Evolutionary conservation across 495 filamentous ascomycete species (phyloP).

Genomic region (Hypoxylon trugodes): DNA sequence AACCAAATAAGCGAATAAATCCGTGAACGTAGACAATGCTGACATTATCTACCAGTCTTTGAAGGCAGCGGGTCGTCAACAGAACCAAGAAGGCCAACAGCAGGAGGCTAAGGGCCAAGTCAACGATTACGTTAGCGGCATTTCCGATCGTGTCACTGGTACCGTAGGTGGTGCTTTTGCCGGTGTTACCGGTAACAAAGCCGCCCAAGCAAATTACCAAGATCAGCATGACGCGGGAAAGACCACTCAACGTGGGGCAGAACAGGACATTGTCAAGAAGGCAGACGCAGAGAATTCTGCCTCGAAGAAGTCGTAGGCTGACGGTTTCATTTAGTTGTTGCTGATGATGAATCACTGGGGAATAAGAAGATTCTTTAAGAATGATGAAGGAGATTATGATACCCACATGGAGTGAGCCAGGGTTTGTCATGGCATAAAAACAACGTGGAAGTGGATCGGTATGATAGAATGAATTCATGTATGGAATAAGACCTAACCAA

Average conservation of each 20-base stretch:
- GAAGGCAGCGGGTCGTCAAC: conserved; percentile 74
- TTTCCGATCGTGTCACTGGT: conserved; percentile 76
- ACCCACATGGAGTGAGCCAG: conserved; percentile 29
- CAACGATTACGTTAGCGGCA: conserved; percentile 74
- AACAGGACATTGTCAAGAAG: conserved; percentile 82
- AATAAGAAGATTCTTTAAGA: background rate
- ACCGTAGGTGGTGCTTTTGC: conserved; percentile 74
- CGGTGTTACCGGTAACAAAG: conserved; percentile 73
- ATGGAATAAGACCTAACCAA: conserved; percentile 13
- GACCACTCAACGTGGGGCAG: conserved; percentile 83
- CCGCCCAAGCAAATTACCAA: conserved; percentile 66
- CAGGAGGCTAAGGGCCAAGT: conserved; percentile 88
- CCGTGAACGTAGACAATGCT: background rate
- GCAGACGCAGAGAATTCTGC: conserved; percentile 49
- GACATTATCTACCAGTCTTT: conserved; percentile 54
- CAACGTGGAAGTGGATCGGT: conserved; percentile 1
- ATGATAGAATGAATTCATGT: conserved; percentile 14
- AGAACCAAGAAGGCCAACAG: conserved; percentile 82
- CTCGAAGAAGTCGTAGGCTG: conserved; percentile 12
- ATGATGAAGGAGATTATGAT: conserved; percentile 33
- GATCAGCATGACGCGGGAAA: conserved; percentile 84
- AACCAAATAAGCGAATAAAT: background rate
- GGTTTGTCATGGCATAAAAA: background rate
- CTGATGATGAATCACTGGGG: no score
- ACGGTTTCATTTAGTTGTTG: background rate